phyloP scores from a whole-genome alignment of 2,329 filamentous ascomycete species.

The Fusarium sp. region DNA sequence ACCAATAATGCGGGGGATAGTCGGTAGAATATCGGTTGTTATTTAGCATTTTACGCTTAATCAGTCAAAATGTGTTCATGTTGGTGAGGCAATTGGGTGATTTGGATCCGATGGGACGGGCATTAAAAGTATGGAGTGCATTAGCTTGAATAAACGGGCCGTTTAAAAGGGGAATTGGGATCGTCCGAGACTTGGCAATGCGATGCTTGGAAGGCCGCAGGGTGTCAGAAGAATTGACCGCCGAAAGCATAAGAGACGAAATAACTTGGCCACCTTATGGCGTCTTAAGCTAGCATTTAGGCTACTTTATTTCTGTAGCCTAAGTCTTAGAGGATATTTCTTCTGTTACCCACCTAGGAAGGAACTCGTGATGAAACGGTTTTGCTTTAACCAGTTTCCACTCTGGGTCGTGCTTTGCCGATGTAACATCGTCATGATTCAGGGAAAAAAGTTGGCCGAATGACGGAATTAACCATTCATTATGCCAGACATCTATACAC shows the following conservation, averaged over 20 bases:
- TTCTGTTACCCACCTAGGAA: too few species aligned
- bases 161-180: constrained; percentile 22
- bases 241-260: too few species aligned
- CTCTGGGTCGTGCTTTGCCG: constrained; percentile 2
- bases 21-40: not conserved
- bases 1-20: constrained; percentile 11
- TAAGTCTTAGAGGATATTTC: too few species aligned
- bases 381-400: not conserved
- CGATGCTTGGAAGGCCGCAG: not conserved
- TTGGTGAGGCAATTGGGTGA: not conserved
- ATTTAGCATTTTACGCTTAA: not conserved
- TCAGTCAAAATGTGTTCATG: not conserved
- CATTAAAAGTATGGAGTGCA: not conserved
- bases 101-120: not conserved
- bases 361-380: constrained; percentile 6
- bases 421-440: constrained; percentile 4
- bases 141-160: constrained; percentile 21
- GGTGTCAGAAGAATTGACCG: too few species aligned
- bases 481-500: too few species aligned
- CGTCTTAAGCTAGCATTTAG: too few species aligned
- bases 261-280: too few species aligned
- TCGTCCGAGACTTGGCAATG: constrained; percentile 2
- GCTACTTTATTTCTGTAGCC: too few species aligned
- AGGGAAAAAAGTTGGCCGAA: constrained; percentile 1
- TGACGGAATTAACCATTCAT: not conserved